phyloP scores from a whole-genome alignment of 495 filamentous ascomycete genomes.

The Penicillium samsonianum region DNA sequence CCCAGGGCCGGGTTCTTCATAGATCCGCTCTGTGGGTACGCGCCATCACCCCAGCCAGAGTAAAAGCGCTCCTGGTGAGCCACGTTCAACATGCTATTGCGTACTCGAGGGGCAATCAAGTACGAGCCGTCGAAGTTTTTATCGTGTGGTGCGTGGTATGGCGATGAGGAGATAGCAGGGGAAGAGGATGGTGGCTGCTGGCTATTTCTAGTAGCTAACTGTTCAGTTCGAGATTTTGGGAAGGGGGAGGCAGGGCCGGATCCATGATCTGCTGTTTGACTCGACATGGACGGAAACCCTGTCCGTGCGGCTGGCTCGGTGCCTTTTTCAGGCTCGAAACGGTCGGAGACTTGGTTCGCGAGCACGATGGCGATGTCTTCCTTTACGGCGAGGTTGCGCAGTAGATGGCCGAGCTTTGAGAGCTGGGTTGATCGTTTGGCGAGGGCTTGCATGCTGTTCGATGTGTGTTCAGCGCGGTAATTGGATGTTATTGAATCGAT shows the following conservation, averaged over 20 bases:
- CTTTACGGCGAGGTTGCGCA: constrained; percentile 71
- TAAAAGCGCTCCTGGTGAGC: constrained; percentile 92
- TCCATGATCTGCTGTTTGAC: constrained; percentile 23
- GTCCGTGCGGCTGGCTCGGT: constrained; percentile 9
- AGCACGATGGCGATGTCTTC: constrained; percentile 83
- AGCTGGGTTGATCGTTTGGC: constrained; percentile 64
- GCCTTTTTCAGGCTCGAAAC: constrained; percentile 55
- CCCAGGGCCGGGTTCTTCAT: constrained; percentile 86
- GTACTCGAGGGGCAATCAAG: constrained; percentile 39
- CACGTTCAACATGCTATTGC: constrained; percentile 60
- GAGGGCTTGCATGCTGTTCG: constrained; percentile 38
- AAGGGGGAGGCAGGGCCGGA: constrained; percentile 23
- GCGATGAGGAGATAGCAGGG: constrained; percentile 32
- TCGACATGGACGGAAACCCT: constrained; percentile 19
- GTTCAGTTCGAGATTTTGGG: constrained; percentile 17
- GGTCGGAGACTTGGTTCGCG: constrained; percentile 94
- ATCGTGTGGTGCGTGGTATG: constrained; percentile 39
- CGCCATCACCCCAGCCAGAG: constrained; percentile 82
- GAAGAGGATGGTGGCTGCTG: constrained; percentile 24
- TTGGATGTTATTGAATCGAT: constrained; percentile 93
- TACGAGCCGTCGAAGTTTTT: constrained; percentile 43
- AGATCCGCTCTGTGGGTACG: constrained; percentile 15
- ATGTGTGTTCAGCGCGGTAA: constrained; percentile 79
- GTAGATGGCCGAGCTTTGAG: constrained; percentile 68
- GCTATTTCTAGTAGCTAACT: neutral